A percentile compares a stretch with the other conserved stretches of the same genome.
Evolutionary conservation across 208 protist genomes (phyloP).

Genomic region (Acanthamoeba quina): DNA sequence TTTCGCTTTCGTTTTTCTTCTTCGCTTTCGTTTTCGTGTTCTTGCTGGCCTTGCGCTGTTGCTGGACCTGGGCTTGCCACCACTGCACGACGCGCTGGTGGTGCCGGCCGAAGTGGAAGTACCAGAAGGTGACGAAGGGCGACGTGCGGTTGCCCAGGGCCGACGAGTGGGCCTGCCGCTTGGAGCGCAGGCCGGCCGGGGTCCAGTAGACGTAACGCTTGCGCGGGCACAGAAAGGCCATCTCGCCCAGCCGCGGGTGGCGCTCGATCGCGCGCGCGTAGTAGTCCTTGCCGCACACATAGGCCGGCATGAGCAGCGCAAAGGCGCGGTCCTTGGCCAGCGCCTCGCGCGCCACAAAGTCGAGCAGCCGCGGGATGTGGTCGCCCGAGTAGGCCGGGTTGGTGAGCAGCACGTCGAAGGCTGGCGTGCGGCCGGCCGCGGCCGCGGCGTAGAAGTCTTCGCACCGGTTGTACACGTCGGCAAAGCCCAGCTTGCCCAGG

Average conservation of each 20-base stretch:
- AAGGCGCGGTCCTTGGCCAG: not conserved
- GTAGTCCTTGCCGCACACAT: slow-evolving; percentile 46
- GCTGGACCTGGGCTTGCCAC: slow-evolving; percentile 14
- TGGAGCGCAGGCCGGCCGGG: not conserved
- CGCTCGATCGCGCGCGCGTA: not conserved
- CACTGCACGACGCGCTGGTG: not conserved
- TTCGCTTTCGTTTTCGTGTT: not conserved
- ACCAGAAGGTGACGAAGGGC: slow-evolving; percentile 48
- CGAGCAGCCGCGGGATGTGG: slow-evolving; percentile 37
- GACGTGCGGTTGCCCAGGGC: slow-evolving; percentile 28
- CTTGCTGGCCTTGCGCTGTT: not conserved
- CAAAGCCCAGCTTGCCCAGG: slow-evolving; percentile 22
- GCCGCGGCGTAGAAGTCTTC: slow-evolving; percentile 32
- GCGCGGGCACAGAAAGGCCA: slow-evolving; percentile 28
- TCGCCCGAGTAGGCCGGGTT: slow-evolving; percentile 49
- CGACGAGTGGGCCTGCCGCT: slow-evolving; percentile 18
- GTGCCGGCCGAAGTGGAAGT: not conserved
- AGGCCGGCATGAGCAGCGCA: slow-evolving; percentile 32
- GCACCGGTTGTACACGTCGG: slow-evolving; percentile 16
- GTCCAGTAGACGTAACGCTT: slow-evolving; percentile 60
- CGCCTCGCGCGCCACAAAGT: slow-evolving; percentile 16
- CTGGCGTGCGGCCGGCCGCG: not conserved
- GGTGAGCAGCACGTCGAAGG: slow-evolving; percentile 27
- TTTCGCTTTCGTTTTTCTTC: not conserved
- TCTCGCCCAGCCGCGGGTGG: not conserved